Base-by-base conservation (phyloP, 1,139 yeast genomes). In the Scheffersomyces stambukii region DNA sequence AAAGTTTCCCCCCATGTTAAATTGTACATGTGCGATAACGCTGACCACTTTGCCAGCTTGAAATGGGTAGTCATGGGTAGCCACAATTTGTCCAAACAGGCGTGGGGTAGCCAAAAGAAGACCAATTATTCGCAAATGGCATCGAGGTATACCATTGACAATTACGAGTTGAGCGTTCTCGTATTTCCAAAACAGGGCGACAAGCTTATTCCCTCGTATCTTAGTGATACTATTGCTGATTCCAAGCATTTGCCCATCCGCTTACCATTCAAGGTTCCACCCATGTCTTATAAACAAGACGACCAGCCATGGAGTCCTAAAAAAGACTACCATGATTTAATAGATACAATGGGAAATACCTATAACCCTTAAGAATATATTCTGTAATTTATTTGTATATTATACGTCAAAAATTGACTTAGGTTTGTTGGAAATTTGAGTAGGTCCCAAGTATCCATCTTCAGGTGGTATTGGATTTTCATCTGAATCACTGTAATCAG, bases 1-100 rank as follows among this genome's bases (percentile, higher is more conserved):
- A 32, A 36, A 2, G 55, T 60, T 2, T 54, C 62, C 9, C 70
- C 73, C 1, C 73, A 66, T 37, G 61, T 55, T 5, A 66, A 66
- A 37, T 36, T 63, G 25, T 60, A 62, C 29, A 42, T 60, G 32
- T 57, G 69, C 40, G 63, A 69, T 54, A 50, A 72, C 65, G 51
- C 63, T 42, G 75, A 74, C 41, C 45, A 65, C 28, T 77, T 76
- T 57, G 40, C 54, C 15, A 52, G 73, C 1, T 42, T 78, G 3
- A 67, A 70, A 31, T 81, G 88, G 86, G 69, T 75, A 10, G 43
- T 77, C n/a, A 60, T 77, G 50, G 78, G 84, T 2, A 77, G 84
- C 34, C 79, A 80, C 23, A 81, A 81, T 45, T 45, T 79, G 19
- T 76, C 84, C 16, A 68, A 70, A 31, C 79, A 75, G 37, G 88